phyloP scores from a whole-genome alignment of 768 basidiomycete species.

The Tephrocybe sp. region DNA sequence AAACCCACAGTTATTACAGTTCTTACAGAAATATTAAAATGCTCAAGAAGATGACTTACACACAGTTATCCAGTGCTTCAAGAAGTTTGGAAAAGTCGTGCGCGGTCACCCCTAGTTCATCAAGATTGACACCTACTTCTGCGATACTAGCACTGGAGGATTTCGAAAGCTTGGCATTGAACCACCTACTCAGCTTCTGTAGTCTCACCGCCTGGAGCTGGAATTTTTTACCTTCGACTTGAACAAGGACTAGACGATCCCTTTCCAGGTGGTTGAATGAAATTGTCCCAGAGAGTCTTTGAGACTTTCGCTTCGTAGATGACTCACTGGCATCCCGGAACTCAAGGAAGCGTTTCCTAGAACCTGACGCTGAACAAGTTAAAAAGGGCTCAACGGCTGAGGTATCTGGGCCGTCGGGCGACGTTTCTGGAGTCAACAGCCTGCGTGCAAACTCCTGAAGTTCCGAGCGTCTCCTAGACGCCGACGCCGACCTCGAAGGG shows the following conservation, averaged over 20 bases:
- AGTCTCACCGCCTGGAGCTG: conserved; percentile 34
- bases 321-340: too few relatives aligned
- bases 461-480: too few relatives aligned
- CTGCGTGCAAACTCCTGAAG: too few relatives aligned
- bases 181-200: conserved; percentile 28
- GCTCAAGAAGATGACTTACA: conserved; percentile 20
- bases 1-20: background rate
- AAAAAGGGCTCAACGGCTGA: too few relatives aligned
- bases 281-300: background rate
- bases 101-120: conserved; percentile 17
- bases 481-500: too few relatives aligned
- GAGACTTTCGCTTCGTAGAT: background rate
- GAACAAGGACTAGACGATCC: conserved; percentile 33
- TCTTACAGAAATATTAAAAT: background rate
- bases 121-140: conserved; percentile 17
- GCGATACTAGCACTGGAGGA: conserved; percentile 6
- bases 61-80: conserved; percentile 27
- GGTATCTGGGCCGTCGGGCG: too few relatives aligned
- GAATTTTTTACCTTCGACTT: conserved; percentile 31
- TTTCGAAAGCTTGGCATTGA: conserved; percentile 18
- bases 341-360: too few relatives aligned
- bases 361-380: too few relatives aligned
- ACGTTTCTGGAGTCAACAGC: too few relatives aligned
- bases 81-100: conserved; percentile 32
- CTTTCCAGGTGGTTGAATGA: conserved; percentile 26